phyloP scores from a whole-genome alignment of 2,329 filamentous ascomycete species.

The Arthrobotrys sphaeroides region DNA sequence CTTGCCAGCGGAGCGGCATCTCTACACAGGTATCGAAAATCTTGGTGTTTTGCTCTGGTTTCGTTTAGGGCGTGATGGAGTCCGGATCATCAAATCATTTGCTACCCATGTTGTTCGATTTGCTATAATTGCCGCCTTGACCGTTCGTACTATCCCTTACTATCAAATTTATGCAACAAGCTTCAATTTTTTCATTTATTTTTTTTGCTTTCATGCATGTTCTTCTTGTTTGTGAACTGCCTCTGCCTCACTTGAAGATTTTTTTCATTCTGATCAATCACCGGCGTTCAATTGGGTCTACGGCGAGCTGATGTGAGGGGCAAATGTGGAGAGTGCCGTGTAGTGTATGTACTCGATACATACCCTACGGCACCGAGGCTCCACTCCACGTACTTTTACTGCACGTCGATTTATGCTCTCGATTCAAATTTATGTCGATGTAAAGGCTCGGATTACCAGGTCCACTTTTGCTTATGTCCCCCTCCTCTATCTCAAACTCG shows the following conservation, averaged over 20 bases:
- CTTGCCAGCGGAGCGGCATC: not conserved
- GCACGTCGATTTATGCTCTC: not conserved
- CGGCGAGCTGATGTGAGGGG: conserved; percentile 1
- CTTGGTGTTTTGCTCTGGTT: not conserved
- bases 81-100: not conserved
- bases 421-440: conserved; percentile 3
- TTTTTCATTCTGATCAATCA: conserved; percentile 17
- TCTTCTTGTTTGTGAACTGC: conserved; percentile 2
- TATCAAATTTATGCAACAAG: not conserved
- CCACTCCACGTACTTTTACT: not conserved
- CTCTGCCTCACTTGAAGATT: not conserved
- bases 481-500: conserved; percentile 2
- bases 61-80: conserved; percentile 1
- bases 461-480: not conserved
- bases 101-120: not conserved
- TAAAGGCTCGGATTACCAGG: not conserved
- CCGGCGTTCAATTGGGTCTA: not conserved
- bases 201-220: conserved; percentile 5
- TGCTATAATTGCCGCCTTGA: not conserved
- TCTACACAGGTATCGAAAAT: not conserved
- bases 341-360: not conserved
- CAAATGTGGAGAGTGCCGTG: conserved; percentile 3
- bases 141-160: conserved; percentile 2
- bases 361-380: not conserved
- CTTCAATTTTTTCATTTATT: too few species aligned